Base-by-base conservation (phyloP, 2,329 filamentous ascomycete species). In the Neodidymelliopsis sp. region DNA sequence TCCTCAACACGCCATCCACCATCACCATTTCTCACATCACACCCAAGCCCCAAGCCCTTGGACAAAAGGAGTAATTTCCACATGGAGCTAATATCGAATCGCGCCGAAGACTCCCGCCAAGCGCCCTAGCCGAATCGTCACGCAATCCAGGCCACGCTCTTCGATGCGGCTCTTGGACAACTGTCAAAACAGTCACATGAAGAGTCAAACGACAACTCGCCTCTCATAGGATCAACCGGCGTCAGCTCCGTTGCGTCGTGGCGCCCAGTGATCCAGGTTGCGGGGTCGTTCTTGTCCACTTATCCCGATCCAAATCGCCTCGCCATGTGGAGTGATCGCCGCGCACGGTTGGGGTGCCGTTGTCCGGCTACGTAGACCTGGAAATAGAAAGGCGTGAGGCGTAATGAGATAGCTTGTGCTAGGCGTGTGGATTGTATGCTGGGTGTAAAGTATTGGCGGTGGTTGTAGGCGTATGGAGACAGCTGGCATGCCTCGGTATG, bases 271-370 rank as follows among this genome's bases (percentile, higher is more conserved):
- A 41, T 47, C 44, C 53, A 60, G 18, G 51, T 40, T 60, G 57
- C 55, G 57, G 57, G 55, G 57, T 54, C 38, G 18, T 24, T 29
- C 49, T 60, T 53, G 49, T 39, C 9, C 29, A 28, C 15, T 34
- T 15, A 24, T 45, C 22, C 4, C 30, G 10, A 8, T 25, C 15
- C 19, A 15, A 25, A 29, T 19, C 16, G 24, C 33, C 27, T 44
- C 28, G 25, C 37, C 25, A 38, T 45, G 27, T 35, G 31, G 41
- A 37, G 24, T 16, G 36, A 29, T 19, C 18, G 12, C 7, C 25
- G 6, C 4, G 24, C 37, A 41, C 37, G 12, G 27, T 13, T 29
- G 18, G 30, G 24, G 19, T 29, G 12, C 15, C n/a, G 29, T 30
- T 33, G 8, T 22, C 39, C 18, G 13, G 35, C 19, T 36, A 19